A percentile compares a stretch with the other conserved stretches of the same genome.
These are phyloP conservation scores for Umbelopsis sp. DNA, from an alignment of 192 early-diverging fungal genomes.

Conservation along the genomic window DNA sequence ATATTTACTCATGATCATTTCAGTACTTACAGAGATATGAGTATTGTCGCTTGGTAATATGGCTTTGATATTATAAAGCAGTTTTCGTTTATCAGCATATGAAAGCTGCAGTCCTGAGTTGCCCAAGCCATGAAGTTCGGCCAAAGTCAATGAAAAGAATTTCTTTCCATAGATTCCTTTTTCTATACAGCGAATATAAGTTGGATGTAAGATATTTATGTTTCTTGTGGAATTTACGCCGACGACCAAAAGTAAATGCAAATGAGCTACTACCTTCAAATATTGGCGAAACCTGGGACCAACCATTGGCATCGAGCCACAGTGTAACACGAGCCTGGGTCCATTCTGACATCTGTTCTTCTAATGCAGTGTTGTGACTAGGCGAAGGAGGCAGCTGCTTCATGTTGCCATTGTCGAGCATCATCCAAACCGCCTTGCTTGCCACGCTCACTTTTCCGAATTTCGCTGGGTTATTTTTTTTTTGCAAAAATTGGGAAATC, in stretches of 20 bases:
- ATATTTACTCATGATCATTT: too few species aligned
- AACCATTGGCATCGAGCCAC: constrained; percentile 22
- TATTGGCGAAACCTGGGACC: neutral
- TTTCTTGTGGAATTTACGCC: too few species aligned
- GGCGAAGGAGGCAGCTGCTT: constrained; percentile 19
- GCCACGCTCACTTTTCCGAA: constrained; percentile 4
- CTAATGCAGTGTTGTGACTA: neutral
- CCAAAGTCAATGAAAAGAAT: neutral
- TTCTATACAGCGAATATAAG: neutral
- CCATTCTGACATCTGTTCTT: constrained; percentile 13
- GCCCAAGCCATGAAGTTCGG: neutral
- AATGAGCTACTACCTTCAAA: constrained; percentile 9
- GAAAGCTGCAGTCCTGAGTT: constrained; percentile 13
- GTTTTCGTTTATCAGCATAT: neutral
- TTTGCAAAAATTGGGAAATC: too few species aligned
- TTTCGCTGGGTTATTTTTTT: neutral
- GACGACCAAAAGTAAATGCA: neutral
- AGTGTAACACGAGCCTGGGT: constrained; percentile 4
- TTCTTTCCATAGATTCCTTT: constrained; percentile 1
- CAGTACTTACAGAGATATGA: constrained; percentile 2
- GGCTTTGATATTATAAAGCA: constrained; percentile 11
- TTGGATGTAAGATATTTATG: neutral
- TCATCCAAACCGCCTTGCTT: constrained; percentile 11
- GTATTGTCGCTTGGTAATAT: constrained; percentile 6
- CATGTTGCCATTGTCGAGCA: constrained; percentile 21